Base-by-base conservation (phyloP, 306 rosid species). In the Adenanthera pavonina region DNA sequence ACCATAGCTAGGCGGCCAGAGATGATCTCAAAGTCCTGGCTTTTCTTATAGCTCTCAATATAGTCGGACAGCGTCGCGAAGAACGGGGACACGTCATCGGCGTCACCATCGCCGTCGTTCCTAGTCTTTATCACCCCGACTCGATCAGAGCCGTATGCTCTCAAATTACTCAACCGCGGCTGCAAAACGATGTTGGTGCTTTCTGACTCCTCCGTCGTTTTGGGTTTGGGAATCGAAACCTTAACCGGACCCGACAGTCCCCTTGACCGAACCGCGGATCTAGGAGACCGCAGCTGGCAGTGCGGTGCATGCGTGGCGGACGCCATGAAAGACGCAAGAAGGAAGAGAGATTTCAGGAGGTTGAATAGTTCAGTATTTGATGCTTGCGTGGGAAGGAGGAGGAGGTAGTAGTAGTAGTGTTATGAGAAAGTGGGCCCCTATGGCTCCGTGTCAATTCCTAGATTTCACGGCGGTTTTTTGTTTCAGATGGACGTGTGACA, bases 1-100 rank as follows among this genome's bases (percentile, higher is more conserved):
- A 94, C 99, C 98, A 95, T 95, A n/a, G 98, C 98, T 14, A 95
- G 91, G 20, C 98, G 93, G 54, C 99, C 99, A 13, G 97, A 95
- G 85, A 95, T 84, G 86, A 83, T 93, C 81, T 95, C 99, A 67
- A 95, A 95, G 57, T 93, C 99, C 6, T 91, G 93, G 81, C 98
- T 95, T 74, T 87, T 92, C 89, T 85, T 89, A n/a, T 94, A 87
- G 81, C 93, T 95, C 57, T 95, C 97, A 0, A 95, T 89, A 41
- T 95, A 95, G 43, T 95, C 91, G 0, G 97, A 93, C 35, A 95
- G 84, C 33, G 89, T 90, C 53, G 85, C 93, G 25, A 95, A 95
- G 86, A 95, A 95, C 7, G 87, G 78, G 33, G 92, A 90, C 53
- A 86, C 86, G 71, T 84, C 90, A 40, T 82, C 88, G 34, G 14